Base-by-base conservation (phyloP, 352 stramenopile genomes). In the Pythium aquatile region DNA sequence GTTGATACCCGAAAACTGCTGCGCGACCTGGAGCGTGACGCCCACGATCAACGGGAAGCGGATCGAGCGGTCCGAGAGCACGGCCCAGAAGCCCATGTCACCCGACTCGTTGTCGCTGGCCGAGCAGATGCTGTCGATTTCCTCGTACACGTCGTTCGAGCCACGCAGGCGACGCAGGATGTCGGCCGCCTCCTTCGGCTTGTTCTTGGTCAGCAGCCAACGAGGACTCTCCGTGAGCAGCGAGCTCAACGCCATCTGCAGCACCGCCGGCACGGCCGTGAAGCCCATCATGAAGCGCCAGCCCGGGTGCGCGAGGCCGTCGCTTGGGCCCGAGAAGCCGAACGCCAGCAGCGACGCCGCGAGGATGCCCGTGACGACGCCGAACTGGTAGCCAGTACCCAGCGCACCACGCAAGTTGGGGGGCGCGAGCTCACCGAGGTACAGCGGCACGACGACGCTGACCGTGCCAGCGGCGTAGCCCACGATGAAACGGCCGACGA, bases 121-220 rank as follows among this genome's bases (percentile, higher is more conserved):
- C 40, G 74, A 81, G 61, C 74, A 81, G 40, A 81, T 81, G 55
- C 70, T 78, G 69, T 81, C 74, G 49, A 81, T 81, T 60, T 81
- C 74, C 40, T 81, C 74, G 58, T 81, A 81, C 58, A 81, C 74
- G 37, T 81, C 74, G 30, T 65, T 70, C n/a, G 74, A 74, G 55
- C 74, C 74, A 60, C 74, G 74, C n/a, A 81, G 63, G 59, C 70
- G 70, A 49, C 74, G 71, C 58, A 81, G 46, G 39, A 81, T 78
- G 42, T 81, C 74, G 20, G 74, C 74, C 17, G 74, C 74, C 63
- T 81, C 74, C 49, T 76, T 76, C 14, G 74, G 74, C 40, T 73
- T 68, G 68, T 81, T 81, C 65, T 81, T 74, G 7, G 70, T 77
- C 28, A 81, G 61, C 59, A 81, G 55, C 74, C 74, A 81, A 59